A percentile compares a stretch with the other conserved stretches of the same genome.
phyloP scores from a whole-genome alignment of 176 grass and related monocot genomes.

The Guadua angustifolia region DNA sequence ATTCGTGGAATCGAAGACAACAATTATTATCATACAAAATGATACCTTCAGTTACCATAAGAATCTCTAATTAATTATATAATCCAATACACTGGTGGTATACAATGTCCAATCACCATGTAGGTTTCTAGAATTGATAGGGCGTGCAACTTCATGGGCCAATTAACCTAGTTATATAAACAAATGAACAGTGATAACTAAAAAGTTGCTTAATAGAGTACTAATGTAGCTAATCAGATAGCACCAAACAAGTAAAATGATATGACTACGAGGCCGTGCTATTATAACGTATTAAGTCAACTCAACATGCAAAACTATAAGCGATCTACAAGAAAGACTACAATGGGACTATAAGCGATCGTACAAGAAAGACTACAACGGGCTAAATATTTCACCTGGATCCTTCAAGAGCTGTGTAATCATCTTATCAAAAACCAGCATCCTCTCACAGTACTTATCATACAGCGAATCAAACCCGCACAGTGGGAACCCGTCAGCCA shows the following conservation, averaged over 20 bases:
- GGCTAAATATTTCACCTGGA: slow-evolving; percentile 51
- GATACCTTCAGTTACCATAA: not conserved
- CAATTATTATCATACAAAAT: slow-evolving; percentile 2
- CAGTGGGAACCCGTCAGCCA: slow-evolving; percentile 44
- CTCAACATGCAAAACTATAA: slow-evolving; percentile 1
- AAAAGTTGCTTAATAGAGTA: not conserved
- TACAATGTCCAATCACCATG: not conserved
- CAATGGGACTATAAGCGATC: not conserved
- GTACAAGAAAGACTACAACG: not conserved
- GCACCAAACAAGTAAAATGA: not conserved
- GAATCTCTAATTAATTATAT: not conserved
- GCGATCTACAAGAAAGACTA: too few relatives aligned
- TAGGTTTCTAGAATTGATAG: not conserved
- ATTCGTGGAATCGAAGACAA: not conserved
- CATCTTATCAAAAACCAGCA: slow-evolving; percentile 83
- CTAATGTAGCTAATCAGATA: not conserved
- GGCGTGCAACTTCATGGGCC: not conserved
- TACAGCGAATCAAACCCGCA: slow-evolving; percentile 79
- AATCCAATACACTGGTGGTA: not conserved
- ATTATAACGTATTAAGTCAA: not conserved
- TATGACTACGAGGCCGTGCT: too few relatives aligned
- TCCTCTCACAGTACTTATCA: slow-evolving; percentile 76
- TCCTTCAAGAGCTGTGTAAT: slow-evolving; percentile 66
- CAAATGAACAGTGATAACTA: too few relatives aligned
- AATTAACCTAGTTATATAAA: not conserved